These are phyloP conservation scores for Podospora fimiseda DNA, from an alignment of 495 filamentous ascomycete genomes.

Conservation along the genomic window DNA sequence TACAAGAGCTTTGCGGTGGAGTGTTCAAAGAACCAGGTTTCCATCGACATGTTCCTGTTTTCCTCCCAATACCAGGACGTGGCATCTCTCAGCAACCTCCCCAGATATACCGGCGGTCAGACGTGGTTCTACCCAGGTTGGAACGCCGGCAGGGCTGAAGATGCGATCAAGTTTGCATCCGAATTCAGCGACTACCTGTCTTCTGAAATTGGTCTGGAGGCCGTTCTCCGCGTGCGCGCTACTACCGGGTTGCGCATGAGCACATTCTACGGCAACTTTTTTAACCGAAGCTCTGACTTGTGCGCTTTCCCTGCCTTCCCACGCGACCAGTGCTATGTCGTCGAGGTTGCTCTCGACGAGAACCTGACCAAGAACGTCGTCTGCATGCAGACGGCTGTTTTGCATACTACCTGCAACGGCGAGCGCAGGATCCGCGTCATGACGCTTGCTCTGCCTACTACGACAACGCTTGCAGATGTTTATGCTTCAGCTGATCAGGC, in stretches of 20 bases:
- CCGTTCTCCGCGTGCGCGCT: constrained; percentile 88
- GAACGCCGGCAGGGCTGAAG: constrained; percentile 87
- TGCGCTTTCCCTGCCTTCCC: constrained; percentile 98
- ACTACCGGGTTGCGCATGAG: constrained; percentile 94
- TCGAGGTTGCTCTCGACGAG: constrained; percentile 97
- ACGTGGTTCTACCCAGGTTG: constrained; percentile 98
- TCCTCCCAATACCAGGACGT: constrained; percentile 96
- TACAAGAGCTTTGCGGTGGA: constrained; percentile 99
- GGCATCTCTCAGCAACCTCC: constrained; percentile 87
- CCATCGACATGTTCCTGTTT: constrained; percentile 99
- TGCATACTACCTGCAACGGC: constrained; percentile 97
- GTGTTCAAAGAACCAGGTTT: constrained; percentile 97
- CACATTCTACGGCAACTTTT: constrained; percentile 99
- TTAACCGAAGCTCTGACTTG: constrained; percentile 93
- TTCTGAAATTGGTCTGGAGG: constrained; percentile 91
- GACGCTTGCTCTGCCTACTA: constrained; percentile 89
- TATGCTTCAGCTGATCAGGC: constrained; percentile 93
- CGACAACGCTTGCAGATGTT: constrained; percentile 78
- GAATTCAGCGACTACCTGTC: constrained; percentile 97
- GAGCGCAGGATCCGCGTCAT: constrained; percentile 90
- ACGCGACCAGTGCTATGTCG: constrained; percentile 95
- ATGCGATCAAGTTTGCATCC: constrained; percentile 93
- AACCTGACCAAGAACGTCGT: constrained; percentile 86
- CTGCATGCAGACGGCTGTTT: constrained; percentile 91
- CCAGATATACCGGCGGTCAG: constrained; percentile 93